Evolutionary conservation across 2,329 filamentous ascomycete genomes (phyloP).

Genomic region (Myriosclerotinia curreyana): DNA sequence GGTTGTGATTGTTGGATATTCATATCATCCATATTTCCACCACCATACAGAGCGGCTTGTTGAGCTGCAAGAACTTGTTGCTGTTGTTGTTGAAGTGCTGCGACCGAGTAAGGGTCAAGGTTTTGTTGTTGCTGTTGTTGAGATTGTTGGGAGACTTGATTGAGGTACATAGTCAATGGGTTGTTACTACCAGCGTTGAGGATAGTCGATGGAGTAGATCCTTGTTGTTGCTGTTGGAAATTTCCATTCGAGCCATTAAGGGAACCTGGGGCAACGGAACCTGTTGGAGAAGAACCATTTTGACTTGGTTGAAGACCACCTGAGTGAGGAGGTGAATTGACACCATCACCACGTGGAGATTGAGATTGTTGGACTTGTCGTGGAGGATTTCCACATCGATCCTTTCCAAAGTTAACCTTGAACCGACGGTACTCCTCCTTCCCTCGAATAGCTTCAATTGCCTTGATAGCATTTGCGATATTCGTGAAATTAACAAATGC

Average conservation of each 20-base stretch:
- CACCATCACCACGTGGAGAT: constrained; percentile 63
- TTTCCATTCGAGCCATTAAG: constrained; percentile 39
- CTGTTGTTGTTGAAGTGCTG: constrained; percentile 57
- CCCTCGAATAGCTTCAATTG: constrained; percentile 90
- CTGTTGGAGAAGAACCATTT: constrained; percentile 38
- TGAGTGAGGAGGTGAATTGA: constrained; percentile 51
- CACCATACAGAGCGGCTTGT: constrained; percentile 77
- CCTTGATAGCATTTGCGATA: constrained; percentile 99
- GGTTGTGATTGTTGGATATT: constrained; percentile 61
- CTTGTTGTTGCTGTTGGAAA: constrained; percentile 21
- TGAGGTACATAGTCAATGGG: constrained; percentile 89
- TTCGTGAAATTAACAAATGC: constrained; percentile 99
- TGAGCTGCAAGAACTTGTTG: constrained; percentile 69
- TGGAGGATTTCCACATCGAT: constrained; percentile 93
- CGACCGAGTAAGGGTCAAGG: constrained; percentile 45
- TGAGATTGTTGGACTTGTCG: constrained; percentile 69
- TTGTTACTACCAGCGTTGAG: constrained; percentile 80
- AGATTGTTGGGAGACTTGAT: constrained; percentile 71
- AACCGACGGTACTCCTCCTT: constrained; percentile 97
- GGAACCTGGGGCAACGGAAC: constrained; percentile 51
- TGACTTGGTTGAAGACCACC: constrained; percentile 38
- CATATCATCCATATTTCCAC: constrained; percentile 56
- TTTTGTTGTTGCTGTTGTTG: constrained; percentile 60
- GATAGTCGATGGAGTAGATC: constrained; percentile 65
- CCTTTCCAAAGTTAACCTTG: constrained; percentile 99